A percentile compares a stretch with the other conserved stretches of the same genome.
Evolutionary conservation across 148 eudicot genomes (phyloP).

Genomic region (Rhododendron mucronatum): DNA sequence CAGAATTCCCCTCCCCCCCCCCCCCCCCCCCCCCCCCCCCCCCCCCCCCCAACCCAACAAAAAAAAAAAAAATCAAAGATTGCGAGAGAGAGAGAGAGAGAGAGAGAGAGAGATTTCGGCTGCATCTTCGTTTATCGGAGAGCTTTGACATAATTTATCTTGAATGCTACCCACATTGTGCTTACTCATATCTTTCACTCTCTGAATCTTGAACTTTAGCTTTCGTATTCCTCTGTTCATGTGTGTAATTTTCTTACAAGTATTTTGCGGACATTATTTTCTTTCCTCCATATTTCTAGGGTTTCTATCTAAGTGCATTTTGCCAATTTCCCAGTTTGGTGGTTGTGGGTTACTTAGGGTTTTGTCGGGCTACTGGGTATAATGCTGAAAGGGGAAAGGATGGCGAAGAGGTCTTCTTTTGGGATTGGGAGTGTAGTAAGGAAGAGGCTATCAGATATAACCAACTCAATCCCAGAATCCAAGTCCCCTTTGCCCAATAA

Average conservation of each 20-base stretch:
- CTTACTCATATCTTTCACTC: not conserved
- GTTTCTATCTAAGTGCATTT: not conserved
- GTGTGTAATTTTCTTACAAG: not conserved
- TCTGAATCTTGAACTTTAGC: not conserved
- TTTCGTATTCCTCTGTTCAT: not conserved
- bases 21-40: too few species aligned
- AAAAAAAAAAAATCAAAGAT: too few species aligned
- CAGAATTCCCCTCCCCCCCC: not conserved
- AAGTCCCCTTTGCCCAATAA: constrained; percentile 36
- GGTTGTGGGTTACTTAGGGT: not conserved
- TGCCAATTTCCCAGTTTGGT: not conserved
- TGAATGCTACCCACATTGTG: not conserved
- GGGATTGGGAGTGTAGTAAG: constrained; percentile 41
- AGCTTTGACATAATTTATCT: not conserved
- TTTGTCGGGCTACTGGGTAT: not conserved
- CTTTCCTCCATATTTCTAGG: not conserved
- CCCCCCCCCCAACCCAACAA: too few species aligned
- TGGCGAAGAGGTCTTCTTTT: constrained; percentile 48
- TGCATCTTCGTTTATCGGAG: not conserved
- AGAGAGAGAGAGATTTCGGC: not conserved
- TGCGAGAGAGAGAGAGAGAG: not conserved
- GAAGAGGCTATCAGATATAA: constrained; percentile 61
- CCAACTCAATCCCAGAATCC: constrained; percentile 43
- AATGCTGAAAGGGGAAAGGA: constrained; percentile 24
- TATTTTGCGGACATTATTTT: not conserved